Conservation (phyloP, 495 filamentous ascomycete genomes). For the Melanomma pulvis-pyrius region DNA sequence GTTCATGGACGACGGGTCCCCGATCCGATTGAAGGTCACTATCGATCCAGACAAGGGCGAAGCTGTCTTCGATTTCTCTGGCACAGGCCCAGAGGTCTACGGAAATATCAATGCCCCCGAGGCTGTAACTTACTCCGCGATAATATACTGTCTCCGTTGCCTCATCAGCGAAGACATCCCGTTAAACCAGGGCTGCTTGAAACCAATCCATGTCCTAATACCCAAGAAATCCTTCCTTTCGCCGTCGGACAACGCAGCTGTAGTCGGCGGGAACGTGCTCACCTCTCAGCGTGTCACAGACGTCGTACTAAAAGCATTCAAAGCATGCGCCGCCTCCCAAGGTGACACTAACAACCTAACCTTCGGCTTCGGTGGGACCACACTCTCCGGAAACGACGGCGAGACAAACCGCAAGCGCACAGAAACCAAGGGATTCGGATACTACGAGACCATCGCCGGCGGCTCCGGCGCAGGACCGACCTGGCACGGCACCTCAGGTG, state of each 20-base stretch:
- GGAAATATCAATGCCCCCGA: slow-evolving; percentile 94
- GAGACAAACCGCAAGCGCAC: slow-evolving; percentile 2
- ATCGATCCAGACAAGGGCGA: slow-evolving; percentile 83
- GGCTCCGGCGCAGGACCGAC: slow-evolving; percentile 83
- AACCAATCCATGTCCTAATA: slow-evolving; percentile 83
- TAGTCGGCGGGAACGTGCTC: slow-evolving; percentile 94
- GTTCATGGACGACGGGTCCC: slow-evolving; percentile 92
- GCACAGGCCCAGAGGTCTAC: slow-evolving; percentile 92
- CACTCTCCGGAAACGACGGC: slow-evolving; percentile 46
- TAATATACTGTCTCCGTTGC: slow-evolving; percentile 94
- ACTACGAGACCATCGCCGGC: slow-evolving; percentile 97
- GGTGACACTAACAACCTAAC: slow-evolving; percentile 93
- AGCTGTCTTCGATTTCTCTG: slow-evolving; percentile 86
- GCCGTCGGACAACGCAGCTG: slow-evolving; percentile 84
- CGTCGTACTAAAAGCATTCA: slow-evolving; percentile 88
- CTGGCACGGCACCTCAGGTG: slow-evolving; percentile 88
- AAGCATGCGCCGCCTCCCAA: slow-evolving; percentile 86
- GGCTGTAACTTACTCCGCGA: slow-evolving; percentile 91
- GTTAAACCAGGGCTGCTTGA: slow-evolving; percentile 93
- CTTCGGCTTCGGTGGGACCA: slow-evolving; percentile 78
- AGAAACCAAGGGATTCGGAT: slow-evolving; percentile 79
- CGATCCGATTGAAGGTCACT: slow-evolving; percentile 79
- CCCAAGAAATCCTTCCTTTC: slow-evolving; percentile 81
- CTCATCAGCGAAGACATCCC: slow-evolving; percentile 94
- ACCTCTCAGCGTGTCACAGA: slow-evolving; percentile 92